Conservation (phyloP, 306 rosid genomes). For the Echinosophora koreensis region DNA sequence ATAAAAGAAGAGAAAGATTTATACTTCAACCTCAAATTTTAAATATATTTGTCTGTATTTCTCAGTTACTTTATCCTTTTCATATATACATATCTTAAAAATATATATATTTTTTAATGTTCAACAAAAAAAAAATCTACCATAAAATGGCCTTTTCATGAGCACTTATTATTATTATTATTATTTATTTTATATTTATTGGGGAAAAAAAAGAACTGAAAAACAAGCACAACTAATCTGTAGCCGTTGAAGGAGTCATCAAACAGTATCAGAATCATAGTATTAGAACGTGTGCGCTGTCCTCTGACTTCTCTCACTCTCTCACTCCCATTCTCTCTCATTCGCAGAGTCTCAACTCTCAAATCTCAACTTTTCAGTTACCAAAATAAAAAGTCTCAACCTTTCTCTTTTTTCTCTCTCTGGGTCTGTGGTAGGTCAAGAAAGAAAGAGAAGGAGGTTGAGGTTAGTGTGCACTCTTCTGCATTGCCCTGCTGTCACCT, state of each 20-base stretch:
- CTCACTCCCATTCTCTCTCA: constrained; percentile 34
- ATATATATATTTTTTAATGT: no score
- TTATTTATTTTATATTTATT: no score
- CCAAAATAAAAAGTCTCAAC: constrained; percentile 24
- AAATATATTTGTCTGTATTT: no score
- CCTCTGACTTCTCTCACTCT: constrained; percentile 38
- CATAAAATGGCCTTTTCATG: not conserved
- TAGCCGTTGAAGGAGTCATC: constrained; percentile 7
- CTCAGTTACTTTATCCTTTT: no score
- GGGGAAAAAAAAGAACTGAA: not conserved
- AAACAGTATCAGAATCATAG: constrained; percentile 15
- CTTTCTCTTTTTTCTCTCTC: constrained; percentile 30
- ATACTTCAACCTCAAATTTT: no score
- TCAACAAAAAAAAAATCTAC: not conserved
- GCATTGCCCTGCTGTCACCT: constrained; percentile 41
- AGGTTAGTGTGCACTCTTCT: constrained; percentile 45
- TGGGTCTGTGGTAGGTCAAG: constrained; percentile 33
- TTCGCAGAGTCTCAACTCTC: constrained; percentile 17
- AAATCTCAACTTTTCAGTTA: constrained; percentile 27
- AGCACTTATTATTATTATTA: not conserved
- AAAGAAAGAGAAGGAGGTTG: constrained; percentile 26
- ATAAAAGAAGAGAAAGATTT: no score
- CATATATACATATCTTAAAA: no score
- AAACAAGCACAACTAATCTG: not conserved
- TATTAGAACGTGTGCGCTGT: constrained; percentile 12